A percentile compares a stretch with the other conserved stretches of the same genome.
phyloP scores from a whole-genome alignment of 1,139 yeast genomes.

The Citeromyces hawaiiensis region DNA sequence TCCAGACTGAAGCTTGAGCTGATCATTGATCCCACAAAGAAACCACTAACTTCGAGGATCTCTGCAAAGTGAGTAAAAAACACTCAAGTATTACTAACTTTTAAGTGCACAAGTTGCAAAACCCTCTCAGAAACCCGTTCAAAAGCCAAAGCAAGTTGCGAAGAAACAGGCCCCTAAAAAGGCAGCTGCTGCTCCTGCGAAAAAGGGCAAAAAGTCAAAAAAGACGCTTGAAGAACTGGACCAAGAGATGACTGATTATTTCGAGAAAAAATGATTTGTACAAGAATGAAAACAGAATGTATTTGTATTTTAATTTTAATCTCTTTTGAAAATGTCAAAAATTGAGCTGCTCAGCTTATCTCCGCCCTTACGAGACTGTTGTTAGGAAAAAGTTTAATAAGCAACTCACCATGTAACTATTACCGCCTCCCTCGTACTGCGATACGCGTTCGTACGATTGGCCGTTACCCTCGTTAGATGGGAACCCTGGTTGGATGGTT shows the following conservation, averaged over 20 bases:
- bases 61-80: slow-evolving; percentile 30
- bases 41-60: slow-evolving; percentile 65
- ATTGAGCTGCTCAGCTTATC: slow-evolving; percentile 2
- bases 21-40: slow-evolving; percentile 73
- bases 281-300: background rate
- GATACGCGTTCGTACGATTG: slow-evolving; percentile 29
- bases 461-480: slow-evolving; percentile 11
- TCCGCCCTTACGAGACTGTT: slow-evolving; percentile 4
- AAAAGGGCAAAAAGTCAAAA: slow-evolving; percentile 34
- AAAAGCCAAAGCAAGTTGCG: slow-evolving; percentile 4
- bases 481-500: slow-evolving; percentile 28
- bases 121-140: slow-evolving; percentile 9
- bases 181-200: slow-evolving; percentile 15
- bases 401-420: slow-evolving; percentile 35
- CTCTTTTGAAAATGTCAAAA: background rate
- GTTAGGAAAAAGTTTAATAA: slow-evolving; percentile 25
- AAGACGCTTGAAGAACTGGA: slow-evolving; percentile 85
- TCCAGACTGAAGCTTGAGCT: slow-evolving; percentile 71
- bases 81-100: slow-evolving; percentile 4
- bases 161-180: slow-evolving; percentile 16
- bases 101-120: slow-evolving; percentile 11
- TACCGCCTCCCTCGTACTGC: slow-evolving; percentile 55
- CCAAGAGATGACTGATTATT: slow-evolving; percentile 72
- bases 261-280: slow-evolving; percentile 11
- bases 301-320: slow-evolving; percentile 1